phyloP scores from a whole-genome alignment of 495 filamentous ascomycete genomes.

The Penicillium nucicola region DNA sequence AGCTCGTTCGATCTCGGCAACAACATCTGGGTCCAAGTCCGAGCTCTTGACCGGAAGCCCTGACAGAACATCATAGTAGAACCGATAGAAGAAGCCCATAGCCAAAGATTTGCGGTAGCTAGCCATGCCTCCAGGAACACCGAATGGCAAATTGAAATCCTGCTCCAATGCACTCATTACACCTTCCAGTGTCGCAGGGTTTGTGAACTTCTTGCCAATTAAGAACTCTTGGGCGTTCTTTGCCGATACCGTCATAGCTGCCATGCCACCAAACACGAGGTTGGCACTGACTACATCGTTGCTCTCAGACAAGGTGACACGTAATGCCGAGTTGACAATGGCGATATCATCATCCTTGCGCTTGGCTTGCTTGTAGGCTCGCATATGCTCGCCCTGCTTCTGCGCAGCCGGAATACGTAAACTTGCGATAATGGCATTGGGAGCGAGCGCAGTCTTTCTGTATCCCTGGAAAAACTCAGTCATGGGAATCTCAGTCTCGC shows the following conservation, averaged over 20 bases:
- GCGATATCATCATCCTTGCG: conserved; percentile 97
- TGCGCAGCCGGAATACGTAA: conserved; percentile 77
- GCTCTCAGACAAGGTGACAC: conserved; percentile 61
- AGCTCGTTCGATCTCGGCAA: conserved; percentile 57
- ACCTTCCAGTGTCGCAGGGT: conserved; percentile 78
- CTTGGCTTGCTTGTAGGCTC: conserved; percentile 94
- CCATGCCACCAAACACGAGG: conserved; percentile 90
- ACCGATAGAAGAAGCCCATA: conserved; percentile 83
- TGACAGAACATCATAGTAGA: conserved; percentile 71
- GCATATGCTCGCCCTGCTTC: conserved; percentile 45
- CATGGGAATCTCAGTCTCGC: conserved; percentile 84
- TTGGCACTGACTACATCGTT: conserved; percentile 67
- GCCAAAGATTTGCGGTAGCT: conserved; percentile 90
- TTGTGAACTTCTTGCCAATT: conserved; percentile 72
- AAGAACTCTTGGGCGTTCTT: conserved; percentile 70
- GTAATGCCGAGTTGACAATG: conserved; percentile 83
- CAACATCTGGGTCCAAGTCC: conserved; percentile 48
- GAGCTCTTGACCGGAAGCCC: conserved; percentile 41
- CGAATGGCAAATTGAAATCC: conserved; percentile 82
- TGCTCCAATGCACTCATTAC: conserved; percentile 80
- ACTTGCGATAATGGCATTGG: conserved; percentile 78
- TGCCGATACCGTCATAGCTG: conserved; percentile 77
- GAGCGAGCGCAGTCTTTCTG: conserved; percentile 74
- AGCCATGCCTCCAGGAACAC: conserved; percentile 93
- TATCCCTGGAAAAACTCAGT: conserved; percentile 90